Evolutionary conservation across 306 rosid genomes (phyloP).

Genomic region (Senna siamea): DNA sequence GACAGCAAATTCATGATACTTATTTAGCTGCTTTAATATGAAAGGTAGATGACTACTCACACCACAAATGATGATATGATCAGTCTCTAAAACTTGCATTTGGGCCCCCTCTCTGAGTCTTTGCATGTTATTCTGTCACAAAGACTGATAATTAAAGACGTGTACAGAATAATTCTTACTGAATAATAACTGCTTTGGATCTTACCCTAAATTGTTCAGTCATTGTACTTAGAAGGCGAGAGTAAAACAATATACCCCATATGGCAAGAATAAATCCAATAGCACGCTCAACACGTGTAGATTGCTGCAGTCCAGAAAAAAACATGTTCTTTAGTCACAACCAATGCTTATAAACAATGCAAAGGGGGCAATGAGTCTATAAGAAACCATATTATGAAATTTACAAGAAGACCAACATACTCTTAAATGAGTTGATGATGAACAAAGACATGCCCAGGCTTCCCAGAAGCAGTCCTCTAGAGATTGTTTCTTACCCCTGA

Average conservation of each 20-base stretch:
- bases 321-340: constrained; percentile 18
- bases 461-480: constrained; percentile 98
- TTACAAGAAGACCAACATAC: constrained; percentile 51
- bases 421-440: constrained; percentile 85
- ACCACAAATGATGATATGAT: constrained; percentile 97
- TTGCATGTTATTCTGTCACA: constrained; percentile 85
- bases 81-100: constrained; percentile 88
- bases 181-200: constrained; percentile 30
- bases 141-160: constrained; percentile 43
- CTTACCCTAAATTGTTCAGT: constrained; percentile 96
- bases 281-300: constrained; percentile 88
- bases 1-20: constrained; percentile 82
- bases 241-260: constrained; percentile 95
- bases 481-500: constrained; percentile 63
- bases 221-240: constrained; percentile 93
- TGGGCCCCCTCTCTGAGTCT: constrained; percentile 94
- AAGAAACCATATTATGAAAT: constrained; percentile 26
- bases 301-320: constrained; percentile 61
- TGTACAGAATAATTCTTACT: constrained; percentile 26
- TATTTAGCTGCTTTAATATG: constrained; percentile 87
- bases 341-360: constrained; percentile 33
- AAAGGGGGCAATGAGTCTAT: not conserved
- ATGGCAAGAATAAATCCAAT: constrained; percentile 92
- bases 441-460: constrained; percentile 97
- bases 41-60: constrained; percentile 81